phyloP scores from a whole-genome alignment of 176 grass and related monocot genomes.

The Oryza punctata region DNA sequence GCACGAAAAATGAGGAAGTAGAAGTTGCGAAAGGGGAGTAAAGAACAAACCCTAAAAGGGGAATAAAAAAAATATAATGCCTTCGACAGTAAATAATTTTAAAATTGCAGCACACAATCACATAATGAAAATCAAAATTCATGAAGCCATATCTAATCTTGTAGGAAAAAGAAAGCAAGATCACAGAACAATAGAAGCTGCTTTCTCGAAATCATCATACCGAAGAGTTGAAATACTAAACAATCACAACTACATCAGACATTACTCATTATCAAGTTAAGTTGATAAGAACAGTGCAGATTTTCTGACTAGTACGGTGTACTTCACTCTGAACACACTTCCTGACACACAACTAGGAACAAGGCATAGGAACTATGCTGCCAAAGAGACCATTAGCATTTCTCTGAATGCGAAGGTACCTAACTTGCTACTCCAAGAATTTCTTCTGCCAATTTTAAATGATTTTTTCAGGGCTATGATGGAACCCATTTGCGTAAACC shows the following conservation, averaged over 20 bases:
- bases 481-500: constrained; percentile 13
- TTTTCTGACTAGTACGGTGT: background rate
- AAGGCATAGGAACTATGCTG: background rate
- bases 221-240: constrained; percentile 9
- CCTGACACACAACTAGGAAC: background rate
- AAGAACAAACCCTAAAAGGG: too few species aligned
- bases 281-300: too few species aligned
- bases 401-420: background rate
- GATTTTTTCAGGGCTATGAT: background rate
- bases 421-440: background rate
- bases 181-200: background rate
- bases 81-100: background rate
- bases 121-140: background rate
- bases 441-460: background rate
- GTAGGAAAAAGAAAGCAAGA: background rate
- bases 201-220: background rate
- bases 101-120: background rate
- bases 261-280: background rate
- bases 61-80: background rate
- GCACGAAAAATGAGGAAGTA: too few species aligned
- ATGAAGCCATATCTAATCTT: background rate
- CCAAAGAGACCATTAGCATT: background rate
- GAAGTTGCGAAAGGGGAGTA: too few species aligned
- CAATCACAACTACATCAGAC: background rate
- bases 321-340: background rate